Percentiles rank a stretch among this genome's conserved stretches.
These are phyloP conservation scores for Lasiodiplodia theobromae DNA, from an alignment of 2,329 filamentous ascomycete species.

Conservation along the genomic window DNA sequence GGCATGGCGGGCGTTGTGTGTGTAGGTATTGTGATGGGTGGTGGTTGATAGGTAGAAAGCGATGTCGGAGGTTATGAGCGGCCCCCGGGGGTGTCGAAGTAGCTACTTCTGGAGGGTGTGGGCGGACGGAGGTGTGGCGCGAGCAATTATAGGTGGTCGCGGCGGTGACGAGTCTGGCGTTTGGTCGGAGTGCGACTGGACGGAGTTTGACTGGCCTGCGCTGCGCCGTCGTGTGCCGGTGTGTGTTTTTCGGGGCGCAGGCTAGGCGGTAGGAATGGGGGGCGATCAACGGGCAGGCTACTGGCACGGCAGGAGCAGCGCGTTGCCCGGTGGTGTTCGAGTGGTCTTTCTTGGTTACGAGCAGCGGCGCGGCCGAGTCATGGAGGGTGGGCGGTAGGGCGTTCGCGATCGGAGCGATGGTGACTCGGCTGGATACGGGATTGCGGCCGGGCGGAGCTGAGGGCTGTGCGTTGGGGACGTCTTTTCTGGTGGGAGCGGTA, in stretches of 20 bases:
- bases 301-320: not conserved
- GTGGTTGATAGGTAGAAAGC: not conserved
- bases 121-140: not conserved
- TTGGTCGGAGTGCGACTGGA: not conserved
- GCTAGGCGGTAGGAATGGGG: not conserved
- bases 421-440: slow-evolving; percentile 23
- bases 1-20: slow-evolving; percentile 7
- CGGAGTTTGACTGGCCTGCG: slow-evolving; percentile 5
- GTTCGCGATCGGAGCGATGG: slow-evolving; percentile 23
- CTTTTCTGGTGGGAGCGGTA: not conserved
- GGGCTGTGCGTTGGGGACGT: not conserved
- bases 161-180: slow-evolving; percentile 2
- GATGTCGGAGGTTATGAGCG: slow-evolving; percentile 1
- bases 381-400: slow-evolving; percentile 10
- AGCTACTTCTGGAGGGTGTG: not conserved
- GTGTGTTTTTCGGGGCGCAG: not conserved
- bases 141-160: not conserved
- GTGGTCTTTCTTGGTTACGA: slow-evolving; percentile 6
- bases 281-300: slow-evolving; percentile 1
- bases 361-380: slow-evolving; percentile 20
- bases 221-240: slow-evolving; percentile 6
- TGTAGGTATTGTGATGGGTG: not conserved
- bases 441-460: slow-evolving; percentile 3
- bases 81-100: not conserved
- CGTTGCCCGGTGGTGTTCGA: not conserved